Percentiles rank a stretch among this genome's conserved stretches.
Evolutionary conservation across 495 filamentous ascomycete species (phyloP).

Genomic region (Trichoderma erinaceum): DNA sequence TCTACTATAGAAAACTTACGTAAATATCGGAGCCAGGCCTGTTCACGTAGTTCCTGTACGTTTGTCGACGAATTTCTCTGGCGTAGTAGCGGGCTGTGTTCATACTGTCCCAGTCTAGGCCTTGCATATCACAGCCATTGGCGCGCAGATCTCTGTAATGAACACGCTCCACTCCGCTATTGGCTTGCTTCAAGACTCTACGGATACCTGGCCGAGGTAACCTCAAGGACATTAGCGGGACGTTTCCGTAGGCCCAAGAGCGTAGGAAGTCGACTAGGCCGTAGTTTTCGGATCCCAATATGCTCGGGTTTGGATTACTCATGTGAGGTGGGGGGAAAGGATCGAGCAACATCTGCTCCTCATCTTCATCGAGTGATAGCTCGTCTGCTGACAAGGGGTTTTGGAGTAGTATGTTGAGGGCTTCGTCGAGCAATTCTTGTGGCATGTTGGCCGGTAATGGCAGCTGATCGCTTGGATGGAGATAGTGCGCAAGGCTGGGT

Average conservation of each 20-base stretch:
- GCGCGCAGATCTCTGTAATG: slow-evolving; percentile 45
- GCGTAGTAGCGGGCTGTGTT: slow-evolving; percentile 57
- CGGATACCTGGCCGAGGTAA: slow-evolving; percentile 17
- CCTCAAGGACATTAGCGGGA: slow-evolving; percentile 16
- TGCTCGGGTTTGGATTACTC: slow-evolving; percentile 22
- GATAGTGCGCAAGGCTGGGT: background rate
- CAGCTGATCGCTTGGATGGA: background rate
- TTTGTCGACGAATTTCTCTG: slow-evolving; percentile 48
- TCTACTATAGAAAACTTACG: slow-evolving; percentile 24
- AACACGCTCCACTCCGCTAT: slow-evolving; percentile 24
- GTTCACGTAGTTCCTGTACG: slow-evolving; percentile 57
- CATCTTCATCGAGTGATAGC: background rate
- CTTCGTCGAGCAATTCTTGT: background rate
- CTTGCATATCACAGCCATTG: slow-evolving; percentile 66
- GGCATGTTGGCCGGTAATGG: background rate
- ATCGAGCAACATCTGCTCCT: background rate
- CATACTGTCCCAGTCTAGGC: slow-evolving; percentile 66
- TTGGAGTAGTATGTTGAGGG: background rate
- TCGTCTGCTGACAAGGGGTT: background rate
- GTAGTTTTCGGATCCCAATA: slow-evolving; percentile 22
- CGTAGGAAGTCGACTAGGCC: slow-evolving; percentile 27
- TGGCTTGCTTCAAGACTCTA: slow-evolving; percentile 23
- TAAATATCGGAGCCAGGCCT: slow-evolving; percentile 30
- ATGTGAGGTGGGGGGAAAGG: background rate
- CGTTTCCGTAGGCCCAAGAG: slow-evolving; percentile 27